Conservation (phyloP, 352 stramenopile species). For the Plasmopara halstedii region DNA sequence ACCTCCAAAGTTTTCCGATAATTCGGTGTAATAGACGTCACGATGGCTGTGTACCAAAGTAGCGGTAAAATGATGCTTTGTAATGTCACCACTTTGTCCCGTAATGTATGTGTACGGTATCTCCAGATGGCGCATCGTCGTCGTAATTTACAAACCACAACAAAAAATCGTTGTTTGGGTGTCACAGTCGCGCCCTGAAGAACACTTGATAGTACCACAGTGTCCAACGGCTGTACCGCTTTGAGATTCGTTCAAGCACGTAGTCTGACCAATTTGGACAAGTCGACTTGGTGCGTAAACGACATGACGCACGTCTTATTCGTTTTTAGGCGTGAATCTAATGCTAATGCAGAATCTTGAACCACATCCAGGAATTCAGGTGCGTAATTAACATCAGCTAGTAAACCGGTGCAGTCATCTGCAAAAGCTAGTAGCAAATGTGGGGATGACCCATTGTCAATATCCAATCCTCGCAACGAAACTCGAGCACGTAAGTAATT, state of each 20-base stretch:
- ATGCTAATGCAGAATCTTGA: background rate
- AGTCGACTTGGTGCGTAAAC: background rate
- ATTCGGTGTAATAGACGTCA: too few species aligned
- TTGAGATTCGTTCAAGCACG: background rate
- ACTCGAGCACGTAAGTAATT: background rate
- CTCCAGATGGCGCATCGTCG: background rate
- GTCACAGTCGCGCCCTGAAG: background rate
- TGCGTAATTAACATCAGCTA: background rate
- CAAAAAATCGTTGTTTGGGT: background rate
- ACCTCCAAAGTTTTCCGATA: too few species aligned
- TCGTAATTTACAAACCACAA: background rate
- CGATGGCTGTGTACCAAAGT: background rate
- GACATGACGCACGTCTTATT: conserved; percentile 10
- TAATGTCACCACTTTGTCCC: background rate
- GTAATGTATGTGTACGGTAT: background rate
- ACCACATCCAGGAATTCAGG: background rate
- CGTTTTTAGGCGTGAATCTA: conserved; percentile 3
- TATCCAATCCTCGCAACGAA: background rate
- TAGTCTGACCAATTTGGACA: background rate
- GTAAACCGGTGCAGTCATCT: conserved; percentile 6
- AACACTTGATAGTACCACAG: background rate
- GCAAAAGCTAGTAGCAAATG: conserved; percentile 7
- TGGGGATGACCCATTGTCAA: background rate
- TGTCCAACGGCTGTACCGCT: background rate
- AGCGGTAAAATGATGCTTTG: background rate